Evolutionary conservation across 495 filamentous ascomycete species (phyloP).

Genomic region (Aspergillus cavernicola): DNA sequence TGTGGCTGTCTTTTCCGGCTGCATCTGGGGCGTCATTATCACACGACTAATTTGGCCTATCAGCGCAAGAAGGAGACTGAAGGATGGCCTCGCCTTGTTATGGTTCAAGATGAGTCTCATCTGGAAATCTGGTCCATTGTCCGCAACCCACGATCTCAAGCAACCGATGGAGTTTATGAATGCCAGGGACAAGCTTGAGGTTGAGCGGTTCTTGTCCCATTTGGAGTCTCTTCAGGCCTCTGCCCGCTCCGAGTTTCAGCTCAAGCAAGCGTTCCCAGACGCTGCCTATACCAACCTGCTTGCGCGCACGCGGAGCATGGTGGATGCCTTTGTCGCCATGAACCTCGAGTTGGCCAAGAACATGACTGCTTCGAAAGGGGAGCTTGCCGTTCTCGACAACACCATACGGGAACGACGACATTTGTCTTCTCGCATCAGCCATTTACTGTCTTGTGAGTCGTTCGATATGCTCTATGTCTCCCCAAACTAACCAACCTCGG

Average conservation of each 20-base stretch:
- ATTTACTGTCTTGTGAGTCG: slow-evolving; percentile 74
- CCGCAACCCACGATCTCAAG: slow-evolving; percentile 56
- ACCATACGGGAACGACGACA: slow-evolving; percentile 76
- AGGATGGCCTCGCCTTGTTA: slow-evolving; percentile 77
- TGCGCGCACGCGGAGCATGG: slow-evolving; percentile 71
- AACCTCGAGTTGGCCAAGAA: slow-evolving; percentile 86
- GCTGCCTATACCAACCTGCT: slow-evolving; percentile 66
- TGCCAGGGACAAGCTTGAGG: slow-evolving; percentile 70
- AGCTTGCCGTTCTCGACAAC: slow-evolving; percentile 71
- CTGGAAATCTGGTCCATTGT: slow-evolving; percentile 93
- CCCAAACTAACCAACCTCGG: neutral
- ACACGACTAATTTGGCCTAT: slow-evolving; percentile 92
- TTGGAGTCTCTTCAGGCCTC: slow-evolving; percentile 71
- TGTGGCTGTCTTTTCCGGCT: slow-evolving; percentile 80
- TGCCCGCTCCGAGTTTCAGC: slow-evolving; percentile 76
- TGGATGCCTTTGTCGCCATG: slow-evolving; percentile 94
- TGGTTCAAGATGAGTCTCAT: slow-evolving; percentile 94
- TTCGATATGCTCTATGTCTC: neutral
- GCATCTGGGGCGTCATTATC: slow-evolving; percentile 88
- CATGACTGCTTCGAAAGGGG: slow-evolving; percentile 69
- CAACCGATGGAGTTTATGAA: slow-evolving; percentile 66
- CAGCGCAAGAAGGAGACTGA: slow-evolving; percentile 78
- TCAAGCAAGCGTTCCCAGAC: slow-evolving; percentile 78
- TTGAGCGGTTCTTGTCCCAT: slow-evolving; percentile 57
- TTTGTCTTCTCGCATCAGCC: slow-evolving; percentile 81